Base-by-base conservation (phyloP, 176 grass and related monocot species). In the Rhynchospora breviuscula region DNA sequence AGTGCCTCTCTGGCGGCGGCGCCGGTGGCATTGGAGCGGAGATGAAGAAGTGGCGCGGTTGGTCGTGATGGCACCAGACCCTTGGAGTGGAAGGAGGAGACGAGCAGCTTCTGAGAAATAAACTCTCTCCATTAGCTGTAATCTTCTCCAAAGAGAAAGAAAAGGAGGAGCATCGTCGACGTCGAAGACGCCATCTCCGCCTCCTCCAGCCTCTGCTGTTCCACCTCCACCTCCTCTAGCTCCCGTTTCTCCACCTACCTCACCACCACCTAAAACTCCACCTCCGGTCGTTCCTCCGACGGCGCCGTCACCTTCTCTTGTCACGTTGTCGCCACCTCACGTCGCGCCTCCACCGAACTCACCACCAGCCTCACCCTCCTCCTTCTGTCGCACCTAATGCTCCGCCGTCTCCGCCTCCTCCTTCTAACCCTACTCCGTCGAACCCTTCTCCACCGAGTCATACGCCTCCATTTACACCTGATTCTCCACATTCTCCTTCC, bases 231-330 rank as follows among this genome's bases (percentile, higher is more conserved):
- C 86, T 10, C 79, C 26, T 0, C 26, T 1, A 1, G 26, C 26
- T 29, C 26, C 71, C 46, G 19, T 85, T 18, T 51, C 92, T 0
- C 61, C 90, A 56, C 72, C 87, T 0, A 17, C 84, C 12, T 85
- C 87, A 1, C 80, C 89, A 22, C 26, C 26, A 1, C 26, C 26
- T 29, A 29, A 29, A 29, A 1, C 26, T 29, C 26, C 26, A 29
- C 69, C 89, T 22, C 13, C 73, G 0, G 4, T 56, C 3, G 8
- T 75, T 10, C 75, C 89, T 3, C 1, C 86, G 14, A 10, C 77
- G 11, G 8, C 80, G 21, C 26, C 26, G 26, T 29, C 26, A 29
- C 26, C 26, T 29, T 1, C 26, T 29, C 26, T 1, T 29, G 26
- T 29, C 26, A 1, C 26, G 26, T 1, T 1, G 0, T 29, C 26